Conservation (phyloP, 75 land plant species). For the Cupressus sempervirens region DNA sequence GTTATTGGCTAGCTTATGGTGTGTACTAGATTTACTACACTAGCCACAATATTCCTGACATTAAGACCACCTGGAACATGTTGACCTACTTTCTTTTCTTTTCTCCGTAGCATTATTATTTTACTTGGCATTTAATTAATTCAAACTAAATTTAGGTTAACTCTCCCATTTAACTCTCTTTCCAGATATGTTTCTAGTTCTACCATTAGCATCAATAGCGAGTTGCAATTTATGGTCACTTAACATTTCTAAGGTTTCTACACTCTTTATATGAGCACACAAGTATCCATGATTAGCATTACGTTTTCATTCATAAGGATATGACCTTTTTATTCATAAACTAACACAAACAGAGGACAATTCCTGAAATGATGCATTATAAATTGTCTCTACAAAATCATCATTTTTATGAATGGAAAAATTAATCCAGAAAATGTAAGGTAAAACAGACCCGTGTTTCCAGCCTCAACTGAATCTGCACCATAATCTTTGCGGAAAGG, state of each 20-base stretch:
- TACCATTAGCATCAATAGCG: background rate
- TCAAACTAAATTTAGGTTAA: background rate
- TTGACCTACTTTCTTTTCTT: background rate
- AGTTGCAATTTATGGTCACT: background rate
- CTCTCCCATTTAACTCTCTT: background rate
- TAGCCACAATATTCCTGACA: background rate
- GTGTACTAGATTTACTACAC: background rate
- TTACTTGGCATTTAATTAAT: background rate
- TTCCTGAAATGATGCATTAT: background rate
- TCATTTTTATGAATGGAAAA: background rate
- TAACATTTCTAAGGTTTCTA: background rate
- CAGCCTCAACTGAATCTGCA: conserved; percentile 10
- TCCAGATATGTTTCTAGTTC: background rate
- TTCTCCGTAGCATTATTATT: background rate
- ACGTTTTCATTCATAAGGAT: background rate
- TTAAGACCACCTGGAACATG: background rate
- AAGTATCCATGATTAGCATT: background rate
- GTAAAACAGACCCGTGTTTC: conserved; percentile 16
- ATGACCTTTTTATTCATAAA: background rate
- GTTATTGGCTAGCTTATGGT: background rate
- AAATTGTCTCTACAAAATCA: background rate
- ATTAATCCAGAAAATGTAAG: background rate
- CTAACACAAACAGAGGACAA: background rate
- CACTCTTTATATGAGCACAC: background rate
- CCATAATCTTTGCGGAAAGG: conserved; percentile 20